Conservation (phyloP, 768 basidiomycete species). For the Boletus tomentosulus region DNA sequence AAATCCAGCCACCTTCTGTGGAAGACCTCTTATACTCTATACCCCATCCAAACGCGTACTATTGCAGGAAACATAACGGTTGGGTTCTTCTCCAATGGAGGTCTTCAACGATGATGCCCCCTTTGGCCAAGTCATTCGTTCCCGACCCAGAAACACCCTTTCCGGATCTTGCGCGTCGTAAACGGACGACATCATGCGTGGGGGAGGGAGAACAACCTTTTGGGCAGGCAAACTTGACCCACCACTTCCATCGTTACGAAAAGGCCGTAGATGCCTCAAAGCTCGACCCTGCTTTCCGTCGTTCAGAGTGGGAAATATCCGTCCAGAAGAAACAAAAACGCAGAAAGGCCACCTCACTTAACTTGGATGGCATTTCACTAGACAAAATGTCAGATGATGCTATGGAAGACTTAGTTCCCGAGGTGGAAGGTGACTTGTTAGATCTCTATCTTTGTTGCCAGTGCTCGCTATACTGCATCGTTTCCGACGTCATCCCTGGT, state of each 20-base stretch:
- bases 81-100: constrained; percentile 78
- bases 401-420: constrained; percentile 28
- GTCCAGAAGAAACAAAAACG: constrained; percentile 50
- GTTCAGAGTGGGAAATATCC: constrained; percentile 57
- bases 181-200: constrained; percentile 49
- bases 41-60: constrained; percentile 81
- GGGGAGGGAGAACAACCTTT: constrained; percentile 46
- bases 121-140: constrained; percentile 53
- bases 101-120: constrained; percentile 56
- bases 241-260: constrained; percentile 78
- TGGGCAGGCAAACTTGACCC: constrained; percentile 54
- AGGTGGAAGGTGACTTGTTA: constrained; percentile 51
- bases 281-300: constrained; percentile 56
- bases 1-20: constrained; percentile 42
- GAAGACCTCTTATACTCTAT: constrained; percentile 65
- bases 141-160: constrained; percentile 40
- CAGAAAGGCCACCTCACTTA: constrained; percentile 46
- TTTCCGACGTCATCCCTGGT: constrained; percentile 67
- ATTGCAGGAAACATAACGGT: constrained; percentile 76
- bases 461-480: constrained; percentile 71
- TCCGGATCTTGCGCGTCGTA: constrained; percentile 52
- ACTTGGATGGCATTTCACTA: constrained; percentile 24
- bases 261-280: constrained; percentile 66
- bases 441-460: constrained; percentile 85
- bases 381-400: constrained; percentile 25